phyloP scores from a whole-genome alignment of 1,284 basidiomycete genomes.

The Malassezia globosa region DNA sequence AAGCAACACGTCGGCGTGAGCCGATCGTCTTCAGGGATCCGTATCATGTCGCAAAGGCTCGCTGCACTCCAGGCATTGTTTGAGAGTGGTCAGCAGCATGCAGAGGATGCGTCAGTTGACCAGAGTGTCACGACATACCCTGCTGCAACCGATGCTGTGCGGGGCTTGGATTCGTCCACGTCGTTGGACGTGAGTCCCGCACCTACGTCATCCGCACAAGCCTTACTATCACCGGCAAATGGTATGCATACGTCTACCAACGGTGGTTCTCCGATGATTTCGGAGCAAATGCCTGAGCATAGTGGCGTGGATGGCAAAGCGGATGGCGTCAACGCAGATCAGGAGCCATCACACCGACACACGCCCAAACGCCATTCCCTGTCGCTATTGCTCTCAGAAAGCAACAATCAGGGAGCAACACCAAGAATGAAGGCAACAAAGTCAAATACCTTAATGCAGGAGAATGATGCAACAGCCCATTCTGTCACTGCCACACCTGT shows the following conservation, averaged over 20 bases:
- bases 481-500: neutral
- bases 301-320: neutral
- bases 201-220: neutral
- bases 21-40: neutral
- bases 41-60: constrained; percentile 12
- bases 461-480: neutral
- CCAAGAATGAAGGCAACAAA: neutral
- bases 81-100: neutral
- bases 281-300: too few relatives aligned
- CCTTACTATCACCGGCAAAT: constrained; percentile 2
- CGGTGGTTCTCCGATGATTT: too few relatives aligned
- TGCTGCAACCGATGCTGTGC: neutral
- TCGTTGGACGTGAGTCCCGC: neutral
- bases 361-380: neutral
- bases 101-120: constrained; percentile 9
- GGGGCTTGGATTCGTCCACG: constrained; percentile 8
- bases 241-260: too few relatives aligned
- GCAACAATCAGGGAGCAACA: neutral
- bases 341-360: neutral
- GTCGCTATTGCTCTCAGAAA: neutral
- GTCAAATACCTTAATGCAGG: neutral
- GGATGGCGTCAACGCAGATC: neutral
- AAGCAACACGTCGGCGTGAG: neutral
- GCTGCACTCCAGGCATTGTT: constrained; percentile 16
- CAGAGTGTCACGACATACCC: constrained; percentile 8